Percentiles rank a stretch among this genome's conserved stretches.
phyloP scores from a whole-genome alignment of 208 protist species.

The Leishmania aethiopica region DNA sequence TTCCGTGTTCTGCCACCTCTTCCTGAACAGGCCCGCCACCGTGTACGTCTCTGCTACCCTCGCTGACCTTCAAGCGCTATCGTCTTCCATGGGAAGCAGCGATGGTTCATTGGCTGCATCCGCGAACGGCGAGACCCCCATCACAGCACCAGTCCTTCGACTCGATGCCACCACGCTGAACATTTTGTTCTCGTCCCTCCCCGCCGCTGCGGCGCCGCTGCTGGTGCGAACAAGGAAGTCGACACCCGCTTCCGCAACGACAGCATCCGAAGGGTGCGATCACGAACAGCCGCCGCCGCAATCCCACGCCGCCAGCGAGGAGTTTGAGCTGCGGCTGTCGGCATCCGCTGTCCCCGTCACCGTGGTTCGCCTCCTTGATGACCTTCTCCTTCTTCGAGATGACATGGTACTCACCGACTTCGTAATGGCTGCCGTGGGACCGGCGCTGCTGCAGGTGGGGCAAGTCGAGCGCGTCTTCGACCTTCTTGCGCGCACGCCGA shows the following conservation, averaged over 20 bases:
- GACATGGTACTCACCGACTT: slow-evolving; percentile 72
- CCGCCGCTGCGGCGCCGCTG: not conserved
- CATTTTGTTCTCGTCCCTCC: slow-evolving; percentile 66
- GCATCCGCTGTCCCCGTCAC: slow-evolving; percentile 32
- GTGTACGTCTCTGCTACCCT: slow-evolving; percentile 20
- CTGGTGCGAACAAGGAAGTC: not conserved
- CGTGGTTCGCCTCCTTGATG: slow-evolving; percentile 59
- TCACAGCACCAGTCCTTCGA: slow-evolving; percentile 9
- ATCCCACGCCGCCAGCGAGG: not conserved
- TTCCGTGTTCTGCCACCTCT: slow-evolving; percentile 41
- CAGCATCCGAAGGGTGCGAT: not conserved
- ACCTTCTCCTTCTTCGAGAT: slow-evolving; percentile 62
- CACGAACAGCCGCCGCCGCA: not conserved
- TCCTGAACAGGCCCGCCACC: slow-evolving; percentile 28
- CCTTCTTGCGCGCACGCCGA: slow-evolving; percentile 54
- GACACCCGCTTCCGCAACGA: not conserved
- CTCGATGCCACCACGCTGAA: slow-evolving; percentile 56
- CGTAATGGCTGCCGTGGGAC: slow-evolving; percentile 54
- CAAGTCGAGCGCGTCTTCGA: slow-evolving; percentile 54
- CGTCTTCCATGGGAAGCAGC: not conserved
- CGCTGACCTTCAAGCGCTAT: not conserved
- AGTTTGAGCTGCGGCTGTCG: slow-evolving; percentile 19
- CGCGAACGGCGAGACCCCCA: not conserved
- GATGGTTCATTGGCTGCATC: not conserved
- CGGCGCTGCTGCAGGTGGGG: slow-evolving; percentile 72